Percentiles rank a stretch among this genome's conserved stretches.
These are phyloP conservation scores for Yarrowia porcina DNA, from an alignment of 805 yeast species.

Conservation along the genomic window DNA sequence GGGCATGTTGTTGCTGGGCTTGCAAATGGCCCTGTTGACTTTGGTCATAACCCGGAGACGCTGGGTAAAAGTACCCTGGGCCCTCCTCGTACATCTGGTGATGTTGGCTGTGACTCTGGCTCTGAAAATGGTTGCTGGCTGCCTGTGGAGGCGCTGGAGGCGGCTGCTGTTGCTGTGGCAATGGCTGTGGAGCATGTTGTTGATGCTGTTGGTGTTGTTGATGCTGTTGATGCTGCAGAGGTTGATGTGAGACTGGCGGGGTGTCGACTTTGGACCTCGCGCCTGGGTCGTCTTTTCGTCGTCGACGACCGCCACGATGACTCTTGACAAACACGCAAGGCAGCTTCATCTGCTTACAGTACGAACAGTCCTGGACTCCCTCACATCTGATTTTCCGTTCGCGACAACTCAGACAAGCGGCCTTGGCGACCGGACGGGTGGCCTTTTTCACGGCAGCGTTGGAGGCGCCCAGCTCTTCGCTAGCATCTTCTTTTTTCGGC, in stretches of 20 bases:
- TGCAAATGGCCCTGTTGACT: no score
- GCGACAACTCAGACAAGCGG: conserved; percentile 27
- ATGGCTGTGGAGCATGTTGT: neutral
- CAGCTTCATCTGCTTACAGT: conserved; percentile 24
- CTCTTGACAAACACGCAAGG: conserved; percentile 62
- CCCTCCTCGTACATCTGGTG: conserved; percentile 16
- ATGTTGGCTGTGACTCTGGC: neutral
- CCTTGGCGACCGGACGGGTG: conserved; percentile 25
- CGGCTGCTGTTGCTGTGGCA: neutral
- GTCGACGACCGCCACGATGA: conserved; percentile 71
- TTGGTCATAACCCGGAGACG: neutral
- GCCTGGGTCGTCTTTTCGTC: conserved; percentile 46
- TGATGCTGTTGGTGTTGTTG: neutral
- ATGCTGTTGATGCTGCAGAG: neutral
- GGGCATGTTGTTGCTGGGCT: neutral
- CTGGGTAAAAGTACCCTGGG: neutral
- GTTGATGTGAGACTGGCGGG: neutral
- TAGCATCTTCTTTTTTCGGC: conserved; percentile 3
- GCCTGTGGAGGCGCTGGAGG: neutral
- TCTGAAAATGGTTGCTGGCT: neutral
- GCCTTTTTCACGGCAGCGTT: neutral
- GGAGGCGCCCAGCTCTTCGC: neutral
- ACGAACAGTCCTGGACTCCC: conserved; percentile 26
- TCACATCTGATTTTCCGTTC: conserved; percentile 28
- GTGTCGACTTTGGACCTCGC: neutral